phyloP scores from a whole-genome alignment of 2,329 filamentous ascomycete genomes.

The Xylariales sp. region DNA sequence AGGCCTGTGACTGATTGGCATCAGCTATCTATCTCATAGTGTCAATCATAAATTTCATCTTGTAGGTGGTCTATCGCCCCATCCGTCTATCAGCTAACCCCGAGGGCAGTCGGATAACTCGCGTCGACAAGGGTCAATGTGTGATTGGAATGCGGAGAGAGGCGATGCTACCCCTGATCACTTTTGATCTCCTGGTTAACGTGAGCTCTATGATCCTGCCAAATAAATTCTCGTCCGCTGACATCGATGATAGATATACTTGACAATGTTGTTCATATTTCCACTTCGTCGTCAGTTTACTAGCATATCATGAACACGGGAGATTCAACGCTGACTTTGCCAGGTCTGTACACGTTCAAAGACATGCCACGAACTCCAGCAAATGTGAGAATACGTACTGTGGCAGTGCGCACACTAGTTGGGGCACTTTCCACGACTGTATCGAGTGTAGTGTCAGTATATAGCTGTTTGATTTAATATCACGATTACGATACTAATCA shows the following conservation, averaged over 20 bases:
- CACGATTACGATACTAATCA: too few relatives aligned
- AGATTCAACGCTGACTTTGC: not conserved
- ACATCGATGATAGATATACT: slow-evolving; percentile 41
- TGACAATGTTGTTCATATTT: slow-evolving; percentile 59
- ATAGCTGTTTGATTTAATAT: too few relatives aligned
- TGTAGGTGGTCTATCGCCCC: slow-evolving; percentile 35
- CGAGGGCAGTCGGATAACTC: slow-evolving; percentile 46
- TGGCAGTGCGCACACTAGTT: slow-evolving; percentile 55
- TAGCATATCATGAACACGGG: not conserved
- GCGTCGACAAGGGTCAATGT: slow-evolving; percentile 50
- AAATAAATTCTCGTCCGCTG: slow-evolving; percentile 3
- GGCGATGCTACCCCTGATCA: slow-evolving; percentile 57
- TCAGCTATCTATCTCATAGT: slow-evolving; percentile 39
- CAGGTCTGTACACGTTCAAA: slow-evolving; percentile 52
- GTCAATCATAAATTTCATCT: slow-evolving; percentile 55
- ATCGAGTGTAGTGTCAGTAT: slow-evolving; percentile 51
- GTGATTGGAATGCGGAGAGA: slow-evolving; percentile 57
- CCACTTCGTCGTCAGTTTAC: slow-evolving; percentile 46
- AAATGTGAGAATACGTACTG: slow-evolving; percentile 40
- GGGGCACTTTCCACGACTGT: slow-evolving; percentile 52
- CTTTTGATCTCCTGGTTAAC: slow-evolving; percentile 57
- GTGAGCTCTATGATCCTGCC: slow-evolving; percentile 23
- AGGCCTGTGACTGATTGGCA: not conserved
- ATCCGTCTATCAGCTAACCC: not conserved
- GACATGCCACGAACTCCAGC: slow-evolving; percentile 36